These are phyloP conservation scores for Pleodorina starrii DNA, from an alignment of 139 green algal genomes.

Conservation along the genomic window DNA sequence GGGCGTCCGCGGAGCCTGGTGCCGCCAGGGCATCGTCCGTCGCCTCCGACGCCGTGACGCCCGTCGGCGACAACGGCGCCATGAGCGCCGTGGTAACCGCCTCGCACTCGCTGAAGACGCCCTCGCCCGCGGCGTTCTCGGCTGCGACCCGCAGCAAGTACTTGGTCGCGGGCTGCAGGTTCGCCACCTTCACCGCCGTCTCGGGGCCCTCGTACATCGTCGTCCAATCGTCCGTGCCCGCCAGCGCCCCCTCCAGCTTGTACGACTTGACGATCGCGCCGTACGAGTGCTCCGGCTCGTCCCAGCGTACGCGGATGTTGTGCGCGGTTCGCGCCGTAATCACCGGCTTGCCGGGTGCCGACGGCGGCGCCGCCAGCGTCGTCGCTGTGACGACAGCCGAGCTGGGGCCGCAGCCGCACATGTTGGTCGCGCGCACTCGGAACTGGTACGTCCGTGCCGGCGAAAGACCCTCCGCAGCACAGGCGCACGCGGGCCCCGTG, in stretches of 20 bases:
- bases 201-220: conserved; percentile 54
- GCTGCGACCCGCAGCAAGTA: conserved; percentile 70
- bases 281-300: conserved; percentile 63
- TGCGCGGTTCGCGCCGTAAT: conserved; percentile 50
- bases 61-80: conserved; percentile 44
- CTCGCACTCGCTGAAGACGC: conserved; percentile 49
- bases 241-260: conserved; percentile 51
- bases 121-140: conserved; percentile 64
- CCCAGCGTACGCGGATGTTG: conserved; percentile 63
- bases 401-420: conserved; percentile 62
- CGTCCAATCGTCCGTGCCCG: conserved; percentile 31
- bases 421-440: conserved; percentile 68
- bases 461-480: conserved; percentile 46
- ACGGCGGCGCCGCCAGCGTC: conserved; percentile 68
- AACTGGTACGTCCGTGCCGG: conserved; percentile 64
- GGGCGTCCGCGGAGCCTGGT: neutral
- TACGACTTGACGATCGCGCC: conserved; percentile 65
- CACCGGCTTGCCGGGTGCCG: conserved; percentile 43
- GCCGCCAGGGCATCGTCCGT: neutral
- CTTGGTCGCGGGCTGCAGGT: conserved; percentile 53
- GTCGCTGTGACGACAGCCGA: conserved; percentile 15
- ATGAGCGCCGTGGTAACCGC: conserved; percentile 50
- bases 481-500: conserved; percentile 28
- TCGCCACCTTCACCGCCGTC: conserved; percentile 33
- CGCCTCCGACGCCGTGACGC: neutral